A percentile compares a stretch with the other conserved stretches of the same genome.
These are phyloP conservation scores for Blastobotrys capitulatus DNA, from an alignment of 1,139 yeast species.

Conservation along the genomic window DNA sequence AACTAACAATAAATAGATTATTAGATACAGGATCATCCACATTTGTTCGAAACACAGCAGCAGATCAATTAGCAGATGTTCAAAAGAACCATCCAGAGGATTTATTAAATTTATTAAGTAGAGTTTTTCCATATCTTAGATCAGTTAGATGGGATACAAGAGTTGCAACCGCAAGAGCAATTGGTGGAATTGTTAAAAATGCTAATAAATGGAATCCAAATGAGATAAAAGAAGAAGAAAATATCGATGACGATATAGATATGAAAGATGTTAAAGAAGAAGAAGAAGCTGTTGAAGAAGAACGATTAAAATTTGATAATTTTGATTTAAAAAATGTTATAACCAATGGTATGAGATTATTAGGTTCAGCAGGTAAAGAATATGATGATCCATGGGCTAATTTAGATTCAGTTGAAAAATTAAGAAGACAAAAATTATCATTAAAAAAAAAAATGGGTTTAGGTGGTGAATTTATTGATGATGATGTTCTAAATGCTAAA, in stretches of 20 bases:
- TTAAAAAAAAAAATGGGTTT: constrained; percentile 40
- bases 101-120: constrained; percentile 68
- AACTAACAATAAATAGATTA: constrained; percentile 11
- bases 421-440: constrained; percentile 37
- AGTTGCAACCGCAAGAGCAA: constrained; percentile 88
- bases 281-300: constrained; percentile 18
- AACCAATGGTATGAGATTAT: constrained; percentile 60
- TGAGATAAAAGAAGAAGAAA: constrained; percentile 16
- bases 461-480: constrained; percentile 39
- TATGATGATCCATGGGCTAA: constrained; percentile 36
- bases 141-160: constrained; percentile 94
- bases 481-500: constrained; percentile 33
- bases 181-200: constrained; percentile 86
- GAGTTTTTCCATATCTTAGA: constrained; percentile 85
- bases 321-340: constrained; percentile 64
- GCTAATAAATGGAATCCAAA: constrained; percentile 86
- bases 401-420: constrained; percentile 37
- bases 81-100: constrained; percentile 96
- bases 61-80: constrained; percentile 91
- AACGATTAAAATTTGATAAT: constrained; percentile 49
- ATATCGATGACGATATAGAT: constrained; percentile 14
- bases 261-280: too few species aligned
- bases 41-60: constrained; percentile 92
- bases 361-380: constrained; percentile 62
- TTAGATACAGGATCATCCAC: constrained; percentile 95